Evolutionary conservation across 805 yeast species (phyloP).

Genomic region (Spathaspora arborariae): DNA sequence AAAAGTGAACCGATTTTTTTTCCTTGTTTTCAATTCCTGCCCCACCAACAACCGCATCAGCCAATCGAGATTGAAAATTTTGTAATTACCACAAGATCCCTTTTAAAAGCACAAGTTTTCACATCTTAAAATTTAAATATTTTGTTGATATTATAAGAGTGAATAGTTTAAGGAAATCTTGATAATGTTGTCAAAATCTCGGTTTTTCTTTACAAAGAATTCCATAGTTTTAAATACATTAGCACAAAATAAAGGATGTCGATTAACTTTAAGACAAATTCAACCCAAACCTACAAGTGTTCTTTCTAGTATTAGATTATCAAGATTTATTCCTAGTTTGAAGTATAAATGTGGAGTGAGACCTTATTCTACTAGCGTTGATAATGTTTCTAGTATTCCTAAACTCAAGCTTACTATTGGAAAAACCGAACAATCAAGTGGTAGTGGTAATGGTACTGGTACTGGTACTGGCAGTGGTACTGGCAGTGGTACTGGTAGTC

Average conservation of each 20-base stretch:
- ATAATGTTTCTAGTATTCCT: background rate
- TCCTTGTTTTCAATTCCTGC: no score
- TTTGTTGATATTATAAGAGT: no score
- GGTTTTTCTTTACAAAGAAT: constrained; percentile 58
- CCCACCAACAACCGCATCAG: background rate
- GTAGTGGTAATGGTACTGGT: background rate
- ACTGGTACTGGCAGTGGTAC: background rate
- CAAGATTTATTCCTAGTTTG: constrained; percentile 9
- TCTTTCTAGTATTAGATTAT: constrained; percentile 1
- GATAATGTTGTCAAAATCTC: constrained; percentile 41
- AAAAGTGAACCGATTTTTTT: background rate
- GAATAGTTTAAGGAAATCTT: no score
- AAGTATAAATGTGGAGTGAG: background rate
- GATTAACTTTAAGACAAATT: constrained; percentile 1
- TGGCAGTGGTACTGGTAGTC: background rate
- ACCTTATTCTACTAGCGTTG: background rate
- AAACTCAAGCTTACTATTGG: background rate
- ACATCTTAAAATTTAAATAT: no score
- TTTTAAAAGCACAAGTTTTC: no score
- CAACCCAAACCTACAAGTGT: background rate
- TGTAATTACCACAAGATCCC: background rate
- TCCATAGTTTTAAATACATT: constrained; percentile 39
- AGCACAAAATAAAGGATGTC: constrained; percentile 16
- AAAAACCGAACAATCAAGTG: no score
- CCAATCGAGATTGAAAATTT: background rate